Evolutionary conservation across 495 filamentous ascomycete genomes (phyloP), one percentile per base, ranked within the genome.

Genomic region (Bryoglossum gracile): DNA sequence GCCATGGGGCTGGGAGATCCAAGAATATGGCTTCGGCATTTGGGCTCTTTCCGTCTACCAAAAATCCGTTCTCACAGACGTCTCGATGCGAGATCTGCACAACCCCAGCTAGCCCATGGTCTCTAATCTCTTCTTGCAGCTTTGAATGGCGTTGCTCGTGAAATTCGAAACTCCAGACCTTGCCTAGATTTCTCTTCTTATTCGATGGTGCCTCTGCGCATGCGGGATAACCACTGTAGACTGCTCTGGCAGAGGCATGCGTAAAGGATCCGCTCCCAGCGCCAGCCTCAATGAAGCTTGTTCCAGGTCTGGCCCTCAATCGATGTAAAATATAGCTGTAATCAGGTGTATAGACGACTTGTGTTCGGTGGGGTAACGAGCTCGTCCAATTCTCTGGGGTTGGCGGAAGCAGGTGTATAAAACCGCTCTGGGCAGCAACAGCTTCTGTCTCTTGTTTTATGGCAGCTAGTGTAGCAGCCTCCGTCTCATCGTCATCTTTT

Each of bases 291-390:
- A 98, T 92, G 9, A 98, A 61, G 8, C 75, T 76, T 8, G 74
- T 77, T 2, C 92, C 94, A 0, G 92, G 89, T 18, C 86, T 68
- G 2, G 82, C 91, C 11, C 87, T 80, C 40, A 98, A 72, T 38
- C 89, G 76, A 61, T 95, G 88, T 18, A 98, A 75, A 30, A 98
- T 83, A 61, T 92, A 98, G 66, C 89, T 94, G 68, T 94, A 95
- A 65, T 98, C 92, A 8, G 94, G 89, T 1, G 88, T 95, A 61
- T 98, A 98, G 53, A 98, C 92, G 40, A 98, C 91, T 66, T 98
- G 92, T 8, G 92, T 98, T 40, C 92, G 77, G 63, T 98, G 92
- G 2, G 90, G 92, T 30, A 98, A 74, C 30, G 83, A 87, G 21
- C 77, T 68, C 0, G 94, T 98, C 92, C 92, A 98, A 13, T 84